These are phyloP conservation scores for Colletotrichum spaethianum DNA, from an alignment of 2,329 filamentous ascomycete genomes.

Conservation along the genomic window DNA sequence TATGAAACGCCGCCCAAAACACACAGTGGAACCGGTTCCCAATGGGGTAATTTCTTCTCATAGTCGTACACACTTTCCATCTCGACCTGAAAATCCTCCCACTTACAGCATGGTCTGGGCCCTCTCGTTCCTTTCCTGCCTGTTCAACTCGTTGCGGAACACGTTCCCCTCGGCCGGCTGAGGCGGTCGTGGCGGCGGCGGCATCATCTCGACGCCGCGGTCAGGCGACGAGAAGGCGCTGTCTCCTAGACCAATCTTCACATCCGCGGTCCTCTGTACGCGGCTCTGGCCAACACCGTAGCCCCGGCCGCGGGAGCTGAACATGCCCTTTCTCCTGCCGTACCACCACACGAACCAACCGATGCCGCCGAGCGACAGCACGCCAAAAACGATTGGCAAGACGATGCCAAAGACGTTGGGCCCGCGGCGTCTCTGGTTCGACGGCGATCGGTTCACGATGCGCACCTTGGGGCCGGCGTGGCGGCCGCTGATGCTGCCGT, in stretches of 20 bases:
- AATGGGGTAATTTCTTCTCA: neutral
- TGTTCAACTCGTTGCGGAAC: conserved; percentile 37
- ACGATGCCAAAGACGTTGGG: conserved; percentile 35
- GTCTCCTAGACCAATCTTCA: conserved; percentile 25
- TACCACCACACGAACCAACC: conserved; percentile 40
- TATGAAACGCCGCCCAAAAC: neutral
- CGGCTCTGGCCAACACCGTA: conserved; percentile 41
- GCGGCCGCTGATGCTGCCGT: conserved; percentile 26
- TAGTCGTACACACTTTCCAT: neutral
- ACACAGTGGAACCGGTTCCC: neutral
- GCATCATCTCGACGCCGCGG: conserved; percentile 40
- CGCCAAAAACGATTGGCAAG: conserved; percentile 37
- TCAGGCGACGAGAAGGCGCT: conserved; percentile 33
- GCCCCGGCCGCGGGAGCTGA: conserved; percentile 32
- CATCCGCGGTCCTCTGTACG: conserved; percentile 24
- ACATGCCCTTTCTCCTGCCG: conserved; percentile 30
- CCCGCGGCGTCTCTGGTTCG: neutral
- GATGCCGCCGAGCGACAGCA: conserved; percentile 28
- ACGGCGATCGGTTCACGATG: neutral
- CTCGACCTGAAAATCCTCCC: neutral
- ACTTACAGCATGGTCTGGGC: conserved; percentile 22
- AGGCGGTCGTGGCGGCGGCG: conserved; percentile 31
- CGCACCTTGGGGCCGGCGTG: conserved; percentile 38
- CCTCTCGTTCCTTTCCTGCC: conserved; percentile 37
- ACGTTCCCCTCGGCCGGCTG: conserved; percentile 23